These are phyloP conservation scores for Saccharomycopsis babjevae DNA, from an alignment of 805 yeast species.

Conservation along the genomic window DNA sequence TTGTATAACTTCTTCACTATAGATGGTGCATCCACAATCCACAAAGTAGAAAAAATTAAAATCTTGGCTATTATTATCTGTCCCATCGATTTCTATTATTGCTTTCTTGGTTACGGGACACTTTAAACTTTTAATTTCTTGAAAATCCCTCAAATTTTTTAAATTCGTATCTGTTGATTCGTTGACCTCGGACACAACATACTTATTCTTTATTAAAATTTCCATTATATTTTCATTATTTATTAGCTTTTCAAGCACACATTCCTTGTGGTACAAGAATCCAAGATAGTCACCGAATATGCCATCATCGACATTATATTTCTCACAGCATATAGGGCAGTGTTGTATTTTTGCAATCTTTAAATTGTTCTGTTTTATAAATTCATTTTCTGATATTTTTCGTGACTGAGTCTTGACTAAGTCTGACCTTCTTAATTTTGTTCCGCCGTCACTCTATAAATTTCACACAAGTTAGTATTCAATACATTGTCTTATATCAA, in stretches of 20 bases:
- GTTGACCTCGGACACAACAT: slow-evolving; percentile 19
- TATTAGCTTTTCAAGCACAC: slow-evolving; percentile 47
- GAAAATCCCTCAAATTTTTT: slow-evolving; percentile 33
- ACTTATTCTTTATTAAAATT: slow-evolving; percentile 5
- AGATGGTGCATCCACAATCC: slow-evolving; percentile 18
- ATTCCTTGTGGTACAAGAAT: slow-evolving; percentile 50
- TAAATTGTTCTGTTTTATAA: slow-evolving; percentile 3
- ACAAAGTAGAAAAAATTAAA: slow-evolving; percentile 16
- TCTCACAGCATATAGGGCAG: slow-evolving; percentile 34
- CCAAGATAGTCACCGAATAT: slow-evolving; percentile 67
- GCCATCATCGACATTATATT: slow-evolving; percentile 37
- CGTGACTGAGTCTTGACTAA: slow-evolving; percentile 4
- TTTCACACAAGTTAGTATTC: background rate
- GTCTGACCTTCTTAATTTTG: slow-evolving; percentile 15
- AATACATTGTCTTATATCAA: no score
- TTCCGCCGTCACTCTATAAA: slow-evolving; percentile 17
- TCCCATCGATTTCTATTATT: background rate
- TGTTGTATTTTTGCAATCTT: slow-evolving; percentile 5
- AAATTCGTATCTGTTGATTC: slow-evolving; percentile 26
- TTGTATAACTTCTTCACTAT: slow-evolving; percentile 8
- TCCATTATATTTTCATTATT: slow-evolving; percentile 23
- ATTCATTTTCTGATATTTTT: slow-evolving; percentile 10
- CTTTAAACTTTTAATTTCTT: slow-evolving; percentile 26
- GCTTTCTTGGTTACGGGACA: slow-evolving; percentile 10
- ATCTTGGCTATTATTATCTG: background rate